phyloP scores from a whole-genome alignment of 257 asterid genomes.

The Marsdenia floribunda region DNA sequence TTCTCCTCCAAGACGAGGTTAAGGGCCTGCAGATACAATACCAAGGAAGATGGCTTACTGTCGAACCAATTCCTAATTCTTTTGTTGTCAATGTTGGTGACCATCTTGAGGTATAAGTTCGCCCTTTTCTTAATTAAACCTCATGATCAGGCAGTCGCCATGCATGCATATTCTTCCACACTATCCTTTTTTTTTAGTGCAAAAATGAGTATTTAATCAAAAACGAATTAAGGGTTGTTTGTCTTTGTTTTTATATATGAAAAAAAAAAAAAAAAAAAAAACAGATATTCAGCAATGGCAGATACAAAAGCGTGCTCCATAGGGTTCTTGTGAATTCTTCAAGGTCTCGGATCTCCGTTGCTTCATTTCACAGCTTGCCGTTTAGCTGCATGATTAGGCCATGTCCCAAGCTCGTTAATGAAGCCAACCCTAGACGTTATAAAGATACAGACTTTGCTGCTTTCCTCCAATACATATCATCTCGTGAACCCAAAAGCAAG shows the following conservation, averaged over 20 bases:
- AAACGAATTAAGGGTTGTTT: no score
- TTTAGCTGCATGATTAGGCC: conserved; percentile 20
- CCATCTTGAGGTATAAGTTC: conserved; percentile 23
- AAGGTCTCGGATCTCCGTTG: conserved; percentile 28
- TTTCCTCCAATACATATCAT: conserved; percentile 27
- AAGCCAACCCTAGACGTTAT: conserved; percentile 27
- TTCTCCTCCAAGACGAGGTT: conserved; percentile 35
- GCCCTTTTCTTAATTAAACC: no score
- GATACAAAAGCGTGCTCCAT: conserved; percentile 38
- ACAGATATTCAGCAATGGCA: conserved; percentile 40
- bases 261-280: no score
- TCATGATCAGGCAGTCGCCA: no score
- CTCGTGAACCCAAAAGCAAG: conserved; percentile 30
- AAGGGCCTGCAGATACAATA: conserved; percentile 36
- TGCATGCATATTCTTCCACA: no score
- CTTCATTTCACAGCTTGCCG: conserved; percentile 37
- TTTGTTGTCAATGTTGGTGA: conserved; percentile 40
- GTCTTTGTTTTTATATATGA: background rate
- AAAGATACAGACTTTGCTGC: conserved; percentile 31
- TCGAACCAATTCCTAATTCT: conserved; percentile 30
- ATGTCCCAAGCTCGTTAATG: conserved; percentile 23
- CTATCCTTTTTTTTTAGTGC: no score
- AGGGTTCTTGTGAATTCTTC: conserved; percentile 33
- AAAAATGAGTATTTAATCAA: no score
- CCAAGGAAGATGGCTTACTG: conserved; percentile 25